phyloP scores from a whole-genome alignment of 495 filamentous ascomycete species.

The Xylaria acuta region DNA sequence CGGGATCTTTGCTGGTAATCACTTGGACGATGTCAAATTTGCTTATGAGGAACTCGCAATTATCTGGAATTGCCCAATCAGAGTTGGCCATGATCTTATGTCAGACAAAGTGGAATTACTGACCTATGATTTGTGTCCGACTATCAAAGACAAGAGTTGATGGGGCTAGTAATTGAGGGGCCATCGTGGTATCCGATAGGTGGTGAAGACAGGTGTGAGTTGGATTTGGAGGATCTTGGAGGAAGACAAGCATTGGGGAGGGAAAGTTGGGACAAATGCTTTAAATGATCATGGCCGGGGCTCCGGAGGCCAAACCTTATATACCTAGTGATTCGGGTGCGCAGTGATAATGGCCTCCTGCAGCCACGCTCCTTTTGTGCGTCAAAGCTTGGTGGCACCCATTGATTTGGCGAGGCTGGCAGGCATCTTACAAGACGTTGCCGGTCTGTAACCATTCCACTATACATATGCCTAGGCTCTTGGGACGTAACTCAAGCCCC shows the following conservation, averaged over 20 bases:
- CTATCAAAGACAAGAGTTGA: constrained; percentile 22
- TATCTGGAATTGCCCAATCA: constrained; percentile 38
- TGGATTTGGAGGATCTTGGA: constrained; percentile 12
- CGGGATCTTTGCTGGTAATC: constrained; percentile 42
- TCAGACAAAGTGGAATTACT: constrained; percentile 16
- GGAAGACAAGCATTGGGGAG: constrained; percentile 20
- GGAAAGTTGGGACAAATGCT: neutral
- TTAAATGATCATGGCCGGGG: constrained; percentile 6
- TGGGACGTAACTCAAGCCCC: constrained; percentile 6
- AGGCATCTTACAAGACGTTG: neutral
- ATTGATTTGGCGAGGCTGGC: constrained; percentile 1
- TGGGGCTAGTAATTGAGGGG: constrained; percentile 1
- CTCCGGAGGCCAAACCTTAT: constrained; percentile 1
- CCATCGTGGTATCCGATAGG: neutral
- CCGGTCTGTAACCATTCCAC: constrained; percentile 17
- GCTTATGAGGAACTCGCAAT: constrained; percentile 46
- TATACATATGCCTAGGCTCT: neutral
- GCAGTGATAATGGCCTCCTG: constrained; percentile 6
- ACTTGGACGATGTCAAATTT: constrained; percentile 40
- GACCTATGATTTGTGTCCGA: constrained; percentile 35
- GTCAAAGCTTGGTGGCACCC: neutral
- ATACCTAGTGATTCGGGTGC: neutral
- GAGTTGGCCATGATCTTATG: constrained; percentile 3
- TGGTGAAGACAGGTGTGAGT: neutral
- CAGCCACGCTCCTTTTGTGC: constrained; percentile 19